Evolutionary conservation across 768 basidiomycete genomes (phyloP), one percentile per base, ranked within the genome.

Genomic region (Naganishia kalamii): DNA sequence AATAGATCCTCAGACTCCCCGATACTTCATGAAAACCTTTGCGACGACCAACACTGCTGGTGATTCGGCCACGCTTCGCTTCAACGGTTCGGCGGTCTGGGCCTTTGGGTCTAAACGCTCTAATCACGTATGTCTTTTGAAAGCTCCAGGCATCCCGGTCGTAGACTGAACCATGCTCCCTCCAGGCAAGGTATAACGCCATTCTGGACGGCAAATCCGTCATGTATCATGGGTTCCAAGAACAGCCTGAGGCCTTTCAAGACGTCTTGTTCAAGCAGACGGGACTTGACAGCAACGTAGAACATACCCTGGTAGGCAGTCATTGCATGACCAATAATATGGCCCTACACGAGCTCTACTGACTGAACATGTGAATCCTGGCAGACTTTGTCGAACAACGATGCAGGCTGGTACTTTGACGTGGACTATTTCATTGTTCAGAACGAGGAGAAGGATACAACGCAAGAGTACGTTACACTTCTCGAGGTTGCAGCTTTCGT

Each of bases 71-170:
- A 33, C 44, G 11, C 13, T 64, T 11, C 23, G 12, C 25, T 64
- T 64, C 63, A 40, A 46, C 33, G 63, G 63, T 17, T 37, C 63
- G 10, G 63, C 49, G 7, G 27, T 64, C 32, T 64, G 50, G 49
- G 41, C 51, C 17, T 64, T 41, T 30, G 63, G 63, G 4, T 13
- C 50, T 3, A 64, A 64, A 35, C 32, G 51, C 8, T 23, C 17
- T 11, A 64, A 64, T 21, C 63, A 64, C 25, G 54, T 51, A 5
- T 7, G 32, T 27, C 10, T 7, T 51, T 27, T 29, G 4, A 29
- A 27, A 13, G n/a, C n/a, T n/a, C n/a, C n/a, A n/a, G n/a, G n/a
- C n/a, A 29, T 27, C 4, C 49, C 8, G 32, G 6, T 11, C 6
- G 15, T 6, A 33, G n/a, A 29, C 11, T 6, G 25, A 15, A 13